Evolutionary conservation across 768 basidiomycete genomes (phyloP), one percentile per base, ranked within the genome.

Genomic region (Macrocybe gigantea): DNA sequence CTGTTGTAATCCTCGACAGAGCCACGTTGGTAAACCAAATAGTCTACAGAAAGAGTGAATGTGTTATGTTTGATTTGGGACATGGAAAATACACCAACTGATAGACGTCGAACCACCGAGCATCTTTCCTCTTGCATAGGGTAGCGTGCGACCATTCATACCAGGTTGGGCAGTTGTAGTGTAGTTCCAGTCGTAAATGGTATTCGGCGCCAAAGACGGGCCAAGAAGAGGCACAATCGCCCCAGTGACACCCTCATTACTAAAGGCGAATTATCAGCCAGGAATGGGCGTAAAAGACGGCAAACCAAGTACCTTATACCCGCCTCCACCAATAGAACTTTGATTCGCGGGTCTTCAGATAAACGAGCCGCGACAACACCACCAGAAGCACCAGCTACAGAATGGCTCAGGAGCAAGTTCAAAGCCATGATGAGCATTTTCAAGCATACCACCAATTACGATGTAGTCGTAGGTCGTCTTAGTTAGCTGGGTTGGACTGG

Each of bases 281-380:
- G n/a, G 9, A 7, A 30, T 32, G 32, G 4, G 43, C 4, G 31
- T 36, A 5, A 31, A 38, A 5, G 10, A 13, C 39, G 22, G 39
- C 8, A 30, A 31, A 38, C 12, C 12, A 49, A 48, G 34, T 36
- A 56, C 54, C 49, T 49, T 14, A 50, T 47, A 29, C 54, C 54
- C 6, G 54, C 54, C 33, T 61, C 60, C 12, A 61, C 42, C n/a
- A 60, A 32, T 9, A 60, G 57, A 29, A 60, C 57, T 15, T 38
- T 45, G 37, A 58, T 44, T 6, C 15, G 15, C 1, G 51, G 41
- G 15, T 50, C 45, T 37, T 61, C 58, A 3, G 58, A 48, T 15
- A 61, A 49, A 10, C 60, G 50, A 14, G 45, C 48, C 6, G 60
- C 60, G 14, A 61, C 41, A 6, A 58, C 58, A 42, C 50, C 54